A percentile compares a stretch with the other conserved stretches of the same genome.
These are phyloP conservation scores for Coprinopsis strossmayeri DNA, from an alignment of 768 basidiomycete species.

Conservation along the genomic window DNA sequence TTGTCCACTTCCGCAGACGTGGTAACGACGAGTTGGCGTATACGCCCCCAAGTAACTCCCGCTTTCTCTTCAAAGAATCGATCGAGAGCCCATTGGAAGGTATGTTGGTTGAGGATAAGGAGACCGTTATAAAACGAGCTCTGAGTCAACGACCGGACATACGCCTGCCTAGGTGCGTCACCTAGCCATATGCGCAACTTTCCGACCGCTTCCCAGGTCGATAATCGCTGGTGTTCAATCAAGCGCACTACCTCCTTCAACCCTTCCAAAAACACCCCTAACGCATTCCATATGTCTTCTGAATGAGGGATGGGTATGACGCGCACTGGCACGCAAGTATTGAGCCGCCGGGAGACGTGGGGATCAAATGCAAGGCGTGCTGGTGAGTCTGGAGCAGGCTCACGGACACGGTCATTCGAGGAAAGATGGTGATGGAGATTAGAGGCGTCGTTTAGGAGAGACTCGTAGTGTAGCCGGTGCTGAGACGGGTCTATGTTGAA, in stretches of 20 bases:
- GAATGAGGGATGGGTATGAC: constrained; percentile 44
- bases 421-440: constrained; percentile 35
- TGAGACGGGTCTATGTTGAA: constrained; percentile 36
- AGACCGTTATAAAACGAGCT: constrained; percentile 50
- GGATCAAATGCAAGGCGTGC: constrained; percentile 59
- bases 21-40: constrained; percentile 4
- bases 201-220: constrained; percentile 65
- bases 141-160: constrained; percentile 60
- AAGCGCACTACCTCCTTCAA: constrained; percentile 48
- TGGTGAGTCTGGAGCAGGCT: constrained; percentile 37
- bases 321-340: constrained; percentile 65
- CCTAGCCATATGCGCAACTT: constrained; percentile 43
- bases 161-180: constrained; percentile 39
- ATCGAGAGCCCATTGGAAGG: constrained; percentile 50
- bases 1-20: constrained; percentile 21
- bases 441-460: constrained; percentile 33
- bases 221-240: constrained; percentile 34
- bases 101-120: constrained; percentile 44
- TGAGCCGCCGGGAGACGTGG: constrained; percentile 56
- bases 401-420: constrained; percentile 4
- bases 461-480: constrained; percentile 28
- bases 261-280: constrained; percentile 46
- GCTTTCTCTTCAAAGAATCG: constrained; percentile 60
- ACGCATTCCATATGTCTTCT: constrained; percentile 43
- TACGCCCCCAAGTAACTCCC: constrained; percentile 45